phyloP scores from a whole-genome alignment of 768 basidiomycete genomes.

The Xerocomus brunneocitrinus region DNA sequence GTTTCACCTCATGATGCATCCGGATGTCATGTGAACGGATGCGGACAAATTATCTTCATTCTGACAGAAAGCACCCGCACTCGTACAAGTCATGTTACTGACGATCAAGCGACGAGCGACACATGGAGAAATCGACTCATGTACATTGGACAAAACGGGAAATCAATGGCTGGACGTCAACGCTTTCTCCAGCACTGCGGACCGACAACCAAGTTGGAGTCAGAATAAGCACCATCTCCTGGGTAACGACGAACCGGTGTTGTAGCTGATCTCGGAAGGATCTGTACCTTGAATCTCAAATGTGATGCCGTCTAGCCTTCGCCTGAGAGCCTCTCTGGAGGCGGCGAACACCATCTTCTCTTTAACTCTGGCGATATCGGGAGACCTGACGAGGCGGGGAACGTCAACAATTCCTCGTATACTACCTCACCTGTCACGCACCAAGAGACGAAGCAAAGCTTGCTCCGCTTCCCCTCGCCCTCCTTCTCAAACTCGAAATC shows the following conservation, averaged over 20 bases:
- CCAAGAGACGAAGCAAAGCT: slow-evolving; percentile 83
- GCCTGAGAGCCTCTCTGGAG: slow-evolving; percentile 77
- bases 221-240: neutral
- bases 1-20: neutral
- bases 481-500: slow-evolving; percentile 81
- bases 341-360: slow-evolving; percentile 92
- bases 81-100: neutral
- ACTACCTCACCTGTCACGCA: slow-evolving; percentile 27
- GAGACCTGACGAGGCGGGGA: slow-evolving; percentile 54
- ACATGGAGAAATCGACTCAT: neutral
- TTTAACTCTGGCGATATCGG: slow-evolving; percentile 80
- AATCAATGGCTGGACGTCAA: slow-evolving; percentile 13
- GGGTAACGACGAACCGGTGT: slow-evolving; percentile 48
- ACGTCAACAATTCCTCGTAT: neutral
- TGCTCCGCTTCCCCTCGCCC: slow-evolving; percentile 66
- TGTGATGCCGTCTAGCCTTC: slow-evolving; percentile 67
- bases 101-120: neutral
- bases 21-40: slow-evolving; percentile 3
- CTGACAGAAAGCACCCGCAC: neutral
- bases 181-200: slow-evolving; percentile 20
- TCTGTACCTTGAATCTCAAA: slow-evolving; percentile 88
- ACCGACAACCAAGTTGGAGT: neutral
- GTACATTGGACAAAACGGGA: neutral
- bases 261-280: slow-evolving; percentile 62
- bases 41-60: neutral